Base-by-base conservation (phyloP, 352 stramenopile species). In the Pseudoperonospora humuli region DNA sequence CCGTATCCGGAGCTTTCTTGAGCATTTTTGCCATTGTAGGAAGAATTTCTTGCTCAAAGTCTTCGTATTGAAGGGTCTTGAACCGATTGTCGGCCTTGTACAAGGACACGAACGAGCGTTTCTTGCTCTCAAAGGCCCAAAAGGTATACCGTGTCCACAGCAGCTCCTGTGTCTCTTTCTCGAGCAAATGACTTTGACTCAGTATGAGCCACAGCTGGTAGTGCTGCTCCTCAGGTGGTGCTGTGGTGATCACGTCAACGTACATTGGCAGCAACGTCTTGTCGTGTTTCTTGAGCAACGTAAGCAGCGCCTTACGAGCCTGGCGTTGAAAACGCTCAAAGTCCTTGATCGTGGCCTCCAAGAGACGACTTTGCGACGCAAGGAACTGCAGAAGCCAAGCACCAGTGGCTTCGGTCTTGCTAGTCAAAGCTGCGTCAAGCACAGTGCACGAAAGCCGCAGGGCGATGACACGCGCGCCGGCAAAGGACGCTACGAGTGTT, bases 121-220 rank as follows among this genome's bases (percentile, higher is more conserved):
- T 64, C 61, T 89, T 92, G 60, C 75, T 67, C 33, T 90, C 79
- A 28, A 90, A 88, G 0, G 82, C 75, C 79, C 77, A 90, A 44
- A 67, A 76, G 15, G 61, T 58, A 64, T 86, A 90, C 19, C 50
- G 64, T 3, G 46, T 46, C 57, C 68, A 87, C 23, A 87, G 35
- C 35, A 64, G 49, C 36, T 85, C 67, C 38, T 72, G 49, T 2
- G 50, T 56, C 6, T 61, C 54, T 13, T 38, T 43, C 0, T 56
- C 46, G 8, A 86, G 49, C 17, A 57, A 23, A 6, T 63, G 36
- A 35, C 48, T 45, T 7, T 45, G 35, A 24, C 62, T 62, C n/a
- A 91, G 58, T 34, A 67, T 64, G 3, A 68, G 44, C 75, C 75
- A 91, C 13, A 91, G 59, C 38, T 69, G 61, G 42, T 69, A 91